Base-by-base conservation (phyloP, 2,329 filamentous ascomycete species). In the Cucurbitaria berberidis region DNA sequence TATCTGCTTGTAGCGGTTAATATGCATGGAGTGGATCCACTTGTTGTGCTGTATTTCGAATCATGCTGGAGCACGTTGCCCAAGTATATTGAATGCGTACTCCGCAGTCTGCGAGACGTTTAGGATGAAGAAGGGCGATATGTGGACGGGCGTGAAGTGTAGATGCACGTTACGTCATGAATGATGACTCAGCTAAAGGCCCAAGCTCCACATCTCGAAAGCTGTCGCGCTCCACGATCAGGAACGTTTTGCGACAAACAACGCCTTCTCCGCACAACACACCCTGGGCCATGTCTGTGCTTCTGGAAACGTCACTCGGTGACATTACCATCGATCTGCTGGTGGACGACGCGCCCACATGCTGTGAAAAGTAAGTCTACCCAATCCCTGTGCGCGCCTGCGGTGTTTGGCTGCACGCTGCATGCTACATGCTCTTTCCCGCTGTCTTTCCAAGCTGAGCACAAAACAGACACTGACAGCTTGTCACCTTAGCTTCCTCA, bases 241-340 rank as follows among this genome's bases (percentile, higher is more conserved):
- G 30, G 47, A 55, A 59, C 57, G 35, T 39, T 62, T 59, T 63
- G 64, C 64, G 58, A 62, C 61, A 53, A 63, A 53, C 59, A 63
- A 53, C 13, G 39, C 29, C 27, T 29, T 32, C 38, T 42, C 39
- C 45, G 53, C 59, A 57, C 57, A 48, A 55, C 57, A 59, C 39
- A 39, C 10, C 49, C 44, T 48, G 45, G 51, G 60, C 45, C 60
- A 98, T 98, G 93, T 96, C 91, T 59, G 93, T 96, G 49, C 84
- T 98, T 26, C 82, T 99, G 45, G 93, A 99, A 78, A 97, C 95
- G 29, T 96, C 89, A 53, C 85, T 88, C 1, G 93, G 93, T 69
- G 95, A 99, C 76, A 89, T 99, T 69, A 93, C 96, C 61, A 92
- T 98, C 68, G 93, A 99, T 74, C 83, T 99, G 21, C 81, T 96